A percentile compares a stretch with the other conserved stretches of the same genome.
Conservation (phyloP, 2,329 filamentous ascomycete genomes). For the Botryosphaeria dothidea region DNA sequence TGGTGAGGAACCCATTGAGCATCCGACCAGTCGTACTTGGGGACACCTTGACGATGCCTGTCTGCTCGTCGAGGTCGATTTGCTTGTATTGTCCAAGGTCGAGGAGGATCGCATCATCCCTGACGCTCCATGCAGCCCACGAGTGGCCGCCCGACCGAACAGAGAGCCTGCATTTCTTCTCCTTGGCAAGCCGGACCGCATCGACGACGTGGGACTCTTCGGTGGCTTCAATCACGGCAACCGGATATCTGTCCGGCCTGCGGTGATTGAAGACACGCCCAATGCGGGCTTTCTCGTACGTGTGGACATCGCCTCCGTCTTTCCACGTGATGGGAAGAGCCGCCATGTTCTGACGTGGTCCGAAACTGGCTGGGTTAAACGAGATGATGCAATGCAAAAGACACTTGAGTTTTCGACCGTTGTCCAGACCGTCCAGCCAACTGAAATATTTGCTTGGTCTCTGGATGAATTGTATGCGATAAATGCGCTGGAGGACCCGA, state of each 20-base stretch:
- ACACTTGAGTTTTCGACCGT: no score
- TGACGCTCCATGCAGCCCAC: conserved; percentile 53
- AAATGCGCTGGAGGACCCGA: background rate
- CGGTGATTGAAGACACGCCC: conserved; percentile 50
- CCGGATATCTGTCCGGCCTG: conserved; percentile 42
- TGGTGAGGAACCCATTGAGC: conserved; percentile 43
- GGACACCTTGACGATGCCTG: conserved; percentile 43
- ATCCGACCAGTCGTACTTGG: conserved; percentile 51
- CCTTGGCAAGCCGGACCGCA: conserved; percentile 39
- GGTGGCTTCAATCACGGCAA: conserved; percentile 45
- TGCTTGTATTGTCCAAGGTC: conserved; percentile 44
- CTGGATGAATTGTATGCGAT: background rate
- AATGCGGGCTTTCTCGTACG: conserved; percentile 41
- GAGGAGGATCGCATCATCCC: conserved; percentile 48
- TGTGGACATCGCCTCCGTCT: conserved; percentile 1
- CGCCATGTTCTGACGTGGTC: background rate
- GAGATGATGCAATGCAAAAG: background rate
- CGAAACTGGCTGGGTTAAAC: background rate
- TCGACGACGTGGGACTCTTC: conserved; percentile 26
- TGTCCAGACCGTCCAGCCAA: background rate
- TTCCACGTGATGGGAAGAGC: conserved; percentile 23
- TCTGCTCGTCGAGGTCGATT: conserved; percentile 43
- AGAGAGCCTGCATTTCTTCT: conserved; percentile 41
- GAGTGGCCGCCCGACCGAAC: conserved; percentile 53
- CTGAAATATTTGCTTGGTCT: background rate